Evolutionary conservation across 192 early-diverging fungal genomes (phyloP).

Genomic region (Chytriomyces hyalinus): DNA sequence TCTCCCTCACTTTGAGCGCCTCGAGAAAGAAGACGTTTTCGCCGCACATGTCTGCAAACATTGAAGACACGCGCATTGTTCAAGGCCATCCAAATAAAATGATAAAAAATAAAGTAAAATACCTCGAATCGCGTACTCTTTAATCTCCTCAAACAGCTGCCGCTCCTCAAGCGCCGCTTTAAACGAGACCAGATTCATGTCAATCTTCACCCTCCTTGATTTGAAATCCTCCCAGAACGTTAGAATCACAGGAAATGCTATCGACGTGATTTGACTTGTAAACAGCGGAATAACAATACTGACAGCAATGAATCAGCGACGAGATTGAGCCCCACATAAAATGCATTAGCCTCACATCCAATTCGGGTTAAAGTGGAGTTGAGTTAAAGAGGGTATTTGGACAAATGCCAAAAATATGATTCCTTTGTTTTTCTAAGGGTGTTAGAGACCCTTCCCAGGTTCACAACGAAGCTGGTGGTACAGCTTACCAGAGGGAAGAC

Average conservation of each 20-base stretch:
- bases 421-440: background rate
- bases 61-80: background rate
- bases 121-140: background rate
- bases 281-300: background rate
- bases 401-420: background rate
- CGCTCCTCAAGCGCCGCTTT: background rate
- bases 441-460: background rate
- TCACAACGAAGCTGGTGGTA: background rate
- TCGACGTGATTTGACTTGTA: background rate
- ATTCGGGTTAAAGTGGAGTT: background rate
- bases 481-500: background rate
- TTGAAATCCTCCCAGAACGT: background rate
- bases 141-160: background rate
- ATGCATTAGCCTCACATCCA: constrained; percentile 1
- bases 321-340: background rate
- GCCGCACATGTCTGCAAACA: background rate
- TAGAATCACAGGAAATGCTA: background rate
- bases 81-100: background rate
- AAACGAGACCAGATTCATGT: background rate
- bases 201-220: background rate
- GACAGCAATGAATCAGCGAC: background rate
- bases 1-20: background rate
- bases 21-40: background rate
- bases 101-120: background rate
- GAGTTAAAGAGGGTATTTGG: background rate